These are phyloP conservation scores for Sonneratia caseolaris DNA, from an alignment of 345 rosid species.

Conservation along the genomic window DNA sequence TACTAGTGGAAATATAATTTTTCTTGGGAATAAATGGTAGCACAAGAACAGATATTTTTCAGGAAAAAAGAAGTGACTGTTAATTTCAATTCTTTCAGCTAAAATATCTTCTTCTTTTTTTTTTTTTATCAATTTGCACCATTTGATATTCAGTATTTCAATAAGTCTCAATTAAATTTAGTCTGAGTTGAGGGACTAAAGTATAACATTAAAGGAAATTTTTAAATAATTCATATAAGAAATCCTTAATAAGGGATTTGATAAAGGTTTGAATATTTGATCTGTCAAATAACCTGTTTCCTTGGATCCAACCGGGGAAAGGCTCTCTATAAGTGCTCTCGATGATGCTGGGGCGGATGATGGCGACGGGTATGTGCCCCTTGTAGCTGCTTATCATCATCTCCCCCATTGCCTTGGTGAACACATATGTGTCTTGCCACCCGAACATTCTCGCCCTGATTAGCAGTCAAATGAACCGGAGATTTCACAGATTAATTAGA, in stretches of 20 bases:
- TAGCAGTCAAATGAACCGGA: neutral
- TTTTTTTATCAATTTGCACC: too few species aligned
- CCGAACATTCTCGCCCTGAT: constrained; percentile 24
- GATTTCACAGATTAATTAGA: neutral
- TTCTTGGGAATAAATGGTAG: too few species aligned
- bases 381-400: constrained; percentile 10
- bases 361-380: constrained; percentile 17
- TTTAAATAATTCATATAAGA: too few species aligned
- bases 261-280: too few species aligned
- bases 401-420: constrained; percentile 38
- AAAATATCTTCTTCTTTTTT: too few species aligned
- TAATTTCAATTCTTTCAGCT: too few species aligned
- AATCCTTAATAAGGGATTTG: too few species aligned
- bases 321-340: constrained; percentile 24
- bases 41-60: neutral
- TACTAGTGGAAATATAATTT: neutral
- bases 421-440: constrained; percentile 20
- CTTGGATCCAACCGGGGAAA: constrained; percentile 29
- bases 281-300: constrained; percentile 6
- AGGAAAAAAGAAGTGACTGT: too few species aligned
- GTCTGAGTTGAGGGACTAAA: too few species aligned
- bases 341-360: constrained; percentile 24
- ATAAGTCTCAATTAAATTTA: too few species aligned
- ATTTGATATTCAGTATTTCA: too few species aligned
- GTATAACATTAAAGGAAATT: too few species aligned